Evolutionary conservation across 108 stramenopile species (phyloP).

Genomic region (Cyclotella atomus): DNA sequence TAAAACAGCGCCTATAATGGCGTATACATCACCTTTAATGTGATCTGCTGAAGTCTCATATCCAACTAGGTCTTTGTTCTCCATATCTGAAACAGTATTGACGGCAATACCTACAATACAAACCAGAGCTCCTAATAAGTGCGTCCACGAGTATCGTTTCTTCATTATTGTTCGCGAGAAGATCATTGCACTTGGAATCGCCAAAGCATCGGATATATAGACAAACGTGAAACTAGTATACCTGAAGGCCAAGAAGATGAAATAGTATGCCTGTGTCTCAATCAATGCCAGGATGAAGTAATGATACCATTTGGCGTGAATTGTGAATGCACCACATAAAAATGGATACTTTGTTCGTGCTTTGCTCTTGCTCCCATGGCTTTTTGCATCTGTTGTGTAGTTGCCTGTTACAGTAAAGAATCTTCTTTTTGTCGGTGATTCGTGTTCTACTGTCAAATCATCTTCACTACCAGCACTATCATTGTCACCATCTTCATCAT

Average conservation of each 20-base stretch:
- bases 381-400: conserved; percentile 9
- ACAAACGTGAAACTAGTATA: conserved; percentile 96
- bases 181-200: conserved; percentile 95
- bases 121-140: conserved; percentile 79
- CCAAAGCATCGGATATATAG: conserved; percentile 89
- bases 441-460: conserved; percentile 36
- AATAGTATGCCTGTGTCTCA: conserved; percentile 92
- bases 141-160: conserved; percentile 66
- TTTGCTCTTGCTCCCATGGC: conserved; percentile 9
- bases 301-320: conserved; percentile 53
- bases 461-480: conserved; percentile 22
- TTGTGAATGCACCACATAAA: conserved; percentile 32
- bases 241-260: conserved; percentile 84
- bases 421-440: conserved; percentile 11
- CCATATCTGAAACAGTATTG: conserved; percentile 82
- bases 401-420: conserved; percentile 7
- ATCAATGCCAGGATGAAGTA: conserved; percentile 79
- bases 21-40: conserved; percentile 85
- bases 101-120: conserved; percentile 86
- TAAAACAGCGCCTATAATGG: conserved; percentile 81
- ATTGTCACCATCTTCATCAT: conserved; percentile 16
- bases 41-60: conserved; percentile 55
- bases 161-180: conserved; percentile 71
- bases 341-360: conserved; percentile 18
- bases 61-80: conserved; percentile 17